Percentiles rank a stretch among this genome's conserved stretches.
Evolutionary conservation across 495 filamentous ascomycete species (phyloP).

Genomic region (Astrocystis sublimbata): DNA sequence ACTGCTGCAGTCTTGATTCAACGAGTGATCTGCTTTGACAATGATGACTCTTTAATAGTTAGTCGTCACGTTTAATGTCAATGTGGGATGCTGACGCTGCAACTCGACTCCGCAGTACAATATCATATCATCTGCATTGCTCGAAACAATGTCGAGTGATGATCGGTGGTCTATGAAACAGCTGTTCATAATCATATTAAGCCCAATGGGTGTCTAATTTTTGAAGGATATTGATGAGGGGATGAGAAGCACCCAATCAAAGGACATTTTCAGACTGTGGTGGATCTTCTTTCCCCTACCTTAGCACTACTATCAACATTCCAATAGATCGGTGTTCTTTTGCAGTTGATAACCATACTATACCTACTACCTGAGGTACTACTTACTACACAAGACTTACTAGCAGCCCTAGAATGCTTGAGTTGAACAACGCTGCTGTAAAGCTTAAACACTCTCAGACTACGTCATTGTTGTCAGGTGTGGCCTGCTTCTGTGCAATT

Average conservation of each 20-base stretch:
- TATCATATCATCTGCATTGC: too few relatives aligned
- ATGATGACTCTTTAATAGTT: neutral
- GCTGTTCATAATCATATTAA: neutral
- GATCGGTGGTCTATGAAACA: neutral
- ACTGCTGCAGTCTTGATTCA: neutral
- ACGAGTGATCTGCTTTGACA: neutral
- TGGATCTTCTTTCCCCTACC: conserved; percentile 16
- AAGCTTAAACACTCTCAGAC: too few relatives aligned
- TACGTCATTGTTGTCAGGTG: neutral
- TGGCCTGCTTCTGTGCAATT: neutral
- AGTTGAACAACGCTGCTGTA: too few relatives aligned
- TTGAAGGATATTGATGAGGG: neutral
- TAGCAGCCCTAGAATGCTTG: too few relatives aligned
- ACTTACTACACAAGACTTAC: too few relatives aligned
- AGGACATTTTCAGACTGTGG: neutral
- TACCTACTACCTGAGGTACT: too few relatives aligned
- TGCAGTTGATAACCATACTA: too few relatives aligned
- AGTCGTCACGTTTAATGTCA: neutral
- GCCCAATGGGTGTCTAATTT: neutral
- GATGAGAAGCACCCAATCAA: conserved; percentile 16
- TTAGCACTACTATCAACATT: too few relatives aligned
- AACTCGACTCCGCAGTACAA: too few relatives aligned
- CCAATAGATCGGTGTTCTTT: too few relatives aligned
- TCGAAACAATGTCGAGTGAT: too few relatives aligned
- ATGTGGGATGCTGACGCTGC: too few relatives aligned